Evolutionary conservation across 495 filamentous ascomycete genomes (phyloP).

Genomic region (Ascodesmis nigricans): DNA sequence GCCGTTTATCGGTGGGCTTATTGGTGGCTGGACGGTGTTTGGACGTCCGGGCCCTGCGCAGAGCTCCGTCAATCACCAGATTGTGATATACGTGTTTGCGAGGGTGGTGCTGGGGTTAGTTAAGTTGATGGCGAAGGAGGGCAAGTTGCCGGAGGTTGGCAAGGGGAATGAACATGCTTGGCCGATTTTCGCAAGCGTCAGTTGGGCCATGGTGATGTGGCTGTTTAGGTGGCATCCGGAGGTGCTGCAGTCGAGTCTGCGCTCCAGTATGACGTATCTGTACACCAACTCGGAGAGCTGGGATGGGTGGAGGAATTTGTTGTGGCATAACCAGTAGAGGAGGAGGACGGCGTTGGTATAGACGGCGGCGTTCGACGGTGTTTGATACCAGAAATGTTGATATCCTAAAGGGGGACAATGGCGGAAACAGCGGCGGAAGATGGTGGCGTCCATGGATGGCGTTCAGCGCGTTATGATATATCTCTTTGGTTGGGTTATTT

Average conservation of each 20-base stretch:
- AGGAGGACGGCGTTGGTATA: too few species aligned
- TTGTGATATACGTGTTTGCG: slow-evolving; percentile 94
- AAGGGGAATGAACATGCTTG: slow-evolving; percentile 49
- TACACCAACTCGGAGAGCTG: slow-evolving; percentile 25
- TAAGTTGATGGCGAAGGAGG: slow-evolving; percentile 46
- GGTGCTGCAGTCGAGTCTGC: slow-evolving; percentile 66
- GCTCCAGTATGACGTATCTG: slow-evolving; percentile 97
- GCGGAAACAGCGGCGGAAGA: too few species aligned
- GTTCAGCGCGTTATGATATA: too few species aligned
- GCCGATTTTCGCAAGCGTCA: slow-evolving; percentile 71
- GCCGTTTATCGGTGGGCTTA: slow-evolving; percentile 67
- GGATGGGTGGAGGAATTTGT: slow-evolving; percentile 5
- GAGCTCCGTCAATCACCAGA: slow-evolving; percentile 80
- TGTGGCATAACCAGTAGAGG: slow-evolving; percentile 7
- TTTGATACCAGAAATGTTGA: too few species aligned
- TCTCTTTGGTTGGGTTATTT: too few species aligned
- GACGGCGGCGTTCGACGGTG: too few species aligned
- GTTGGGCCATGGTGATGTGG: slow-evolving; percentile 90
- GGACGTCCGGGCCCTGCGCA: slow-evolving; percentile 59
- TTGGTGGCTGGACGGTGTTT: slow-evolving; percentile 87
- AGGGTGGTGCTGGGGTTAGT: slow-evolving; percentile 67
- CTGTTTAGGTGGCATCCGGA: slow-evolving; percentile 81
- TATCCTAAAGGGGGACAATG: too few species aligned
- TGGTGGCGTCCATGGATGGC: too few species aligned
- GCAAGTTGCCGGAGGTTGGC: slow-evolving; percentile 13